Evolutionary conservation across 495 filamentous ascomycete species (phyloP).

Genomic region (Penicillium riverlandense): DNA sequence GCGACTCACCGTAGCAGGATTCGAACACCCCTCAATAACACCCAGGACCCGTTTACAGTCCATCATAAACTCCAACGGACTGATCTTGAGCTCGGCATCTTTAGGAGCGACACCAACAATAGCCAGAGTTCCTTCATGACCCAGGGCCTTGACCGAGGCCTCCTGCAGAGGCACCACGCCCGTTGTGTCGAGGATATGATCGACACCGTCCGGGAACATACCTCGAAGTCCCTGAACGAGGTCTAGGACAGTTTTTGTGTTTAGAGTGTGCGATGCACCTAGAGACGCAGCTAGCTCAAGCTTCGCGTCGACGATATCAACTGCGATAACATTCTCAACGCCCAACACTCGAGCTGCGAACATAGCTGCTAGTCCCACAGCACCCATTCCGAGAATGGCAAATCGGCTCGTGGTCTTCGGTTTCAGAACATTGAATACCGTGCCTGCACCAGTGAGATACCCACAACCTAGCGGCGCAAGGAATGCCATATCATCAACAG

Average conservation of each 20-base stretch:
- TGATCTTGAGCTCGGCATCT: constrained; percentile 20
- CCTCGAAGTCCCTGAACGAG: constrained; percentile 18
- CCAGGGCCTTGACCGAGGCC: constrained; percentile 24
- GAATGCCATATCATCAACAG: constrained; percentile 18
- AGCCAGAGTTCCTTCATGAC: constrained; percentile 28
- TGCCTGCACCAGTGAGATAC: constrained; percentile 39
- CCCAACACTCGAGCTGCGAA: constrained; percentile 21
- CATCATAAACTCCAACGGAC: constrained; percentile 19
- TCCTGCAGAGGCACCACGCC: constrained; percentile 26
- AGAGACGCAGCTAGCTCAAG: constrained; percentile 32
- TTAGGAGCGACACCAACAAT: constrained; percentile 35
- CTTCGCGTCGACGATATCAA: constrained; percentile 34
- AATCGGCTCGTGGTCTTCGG: constrained; percentile 14
- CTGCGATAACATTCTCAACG: constrained; percentile 27
- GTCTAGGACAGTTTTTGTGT: constrained; percentile 16
- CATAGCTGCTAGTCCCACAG: constrained; percentile 35
- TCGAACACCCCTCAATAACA: constrained; percentile 19
- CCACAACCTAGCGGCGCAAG: constrained; percentile 42
- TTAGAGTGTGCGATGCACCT: constrained; percentile 36
- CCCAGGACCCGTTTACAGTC: constrained; percentile 21
- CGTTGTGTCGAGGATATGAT: constrained; percentile 36
- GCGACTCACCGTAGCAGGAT: constrained; percentile 17
- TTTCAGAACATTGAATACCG: constrained; percentile 32
- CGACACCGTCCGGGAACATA: constrained; percentile 23
- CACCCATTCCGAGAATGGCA: constrained; percentile 33